Percentiles rank a stretch among this genome's conserved stretches.
These are phyloP conservation scores for Camellia sinensis DNA, from an alignment of 148 eudicot species.

Conservation along the genomic window DNA sequence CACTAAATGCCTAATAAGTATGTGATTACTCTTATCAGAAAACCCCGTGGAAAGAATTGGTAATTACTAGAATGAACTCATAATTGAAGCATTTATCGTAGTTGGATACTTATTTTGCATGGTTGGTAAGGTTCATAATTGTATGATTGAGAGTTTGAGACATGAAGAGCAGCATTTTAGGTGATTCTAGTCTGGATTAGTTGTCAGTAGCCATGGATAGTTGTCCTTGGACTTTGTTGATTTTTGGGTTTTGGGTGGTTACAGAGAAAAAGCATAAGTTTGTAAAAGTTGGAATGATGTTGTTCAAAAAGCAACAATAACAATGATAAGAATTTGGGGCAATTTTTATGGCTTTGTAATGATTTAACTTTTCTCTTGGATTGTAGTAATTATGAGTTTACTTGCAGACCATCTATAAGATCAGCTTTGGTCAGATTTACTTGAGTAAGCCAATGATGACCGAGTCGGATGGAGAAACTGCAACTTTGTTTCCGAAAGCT, in stretches of 20 bases:
- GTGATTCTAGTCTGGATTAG: background rate
- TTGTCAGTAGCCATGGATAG: background rate
- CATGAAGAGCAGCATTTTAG: too few species aligned
- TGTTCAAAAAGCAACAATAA: background rate
- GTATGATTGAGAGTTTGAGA: background rate
- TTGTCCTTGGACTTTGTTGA: background rate
- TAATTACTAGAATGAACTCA: background rate
- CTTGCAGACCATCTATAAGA: constrained; percentile 89
- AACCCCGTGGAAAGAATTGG: background rate
- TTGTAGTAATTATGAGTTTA: constrained; percentile 9
- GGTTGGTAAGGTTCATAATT: background rate
- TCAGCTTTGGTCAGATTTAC: constrained; percentile 91
- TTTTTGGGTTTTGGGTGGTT: background rate
- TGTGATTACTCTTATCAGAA: background rate
- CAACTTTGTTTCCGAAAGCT: constrained; percentile 95
- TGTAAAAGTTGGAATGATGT: too few species aligned
- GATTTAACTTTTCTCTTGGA: background rate
- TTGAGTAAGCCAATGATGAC: constrained; percentile 99
- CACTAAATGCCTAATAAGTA: too few species aligned
- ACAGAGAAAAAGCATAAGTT: background rate
- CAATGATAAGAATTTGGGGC: background rate
- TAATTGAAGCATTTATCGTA: background rate
- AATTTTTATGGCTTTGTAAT: background rate
- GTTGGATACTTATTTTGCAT: background rate
- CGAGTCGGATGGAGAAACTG: constrained; percentile 98